Conservation (phyloP, 2,329 filamentous ascomycete species). For the Elsinoe necatrix region DNA sequence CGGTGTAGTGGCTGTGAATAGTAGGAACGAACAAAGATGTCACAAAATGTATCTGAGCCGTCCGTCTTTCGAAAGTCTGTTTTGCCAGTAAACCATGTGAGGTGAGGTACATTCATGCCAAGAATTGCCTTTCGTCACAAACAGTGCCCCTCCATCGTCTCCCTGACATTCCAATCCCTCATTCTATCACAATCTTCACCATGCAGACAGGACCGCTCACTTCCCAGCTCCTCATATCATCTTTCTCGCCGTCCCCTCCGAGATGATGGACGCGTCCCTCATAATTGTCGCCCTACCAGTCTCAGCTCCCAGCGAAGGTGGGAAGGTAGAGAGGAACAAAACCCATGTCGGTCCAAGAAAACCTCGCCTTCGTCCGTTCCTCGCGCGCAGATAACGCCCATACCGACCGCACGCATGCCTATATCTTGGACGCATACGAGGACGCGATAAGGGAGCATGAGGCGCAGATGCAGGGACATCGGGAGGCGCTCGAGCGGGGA, state of each 20-base stretch:
- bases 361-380: constrained; percentile 11
- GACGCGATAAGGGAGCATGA: constrained; percentile 16
- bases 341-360: constrained; percentile 4
- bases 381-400: neutral
- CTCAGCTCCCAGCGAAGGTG: no score
- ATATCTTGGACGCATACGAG: constrained; percentile 17
- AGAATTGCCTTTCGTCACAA: neutral
- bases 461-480: constrained; percentile 11
- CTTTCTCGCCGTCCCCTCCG: no score
- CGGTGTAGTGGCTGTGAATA: neutral
- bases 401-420: constrained; percentile 9
- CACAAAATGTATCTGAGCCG: neutral
- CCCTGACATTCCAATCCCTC: no score
- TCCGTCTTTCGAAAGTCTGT: no score
- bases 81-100: neutral
- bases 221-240: neutral
- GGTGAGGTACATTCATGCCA: neutral
- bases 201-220: no score
- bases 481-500: neutral
- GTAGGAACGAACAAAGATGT: neutral
- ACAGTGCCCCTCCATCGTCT: no score
- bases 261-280: no score
- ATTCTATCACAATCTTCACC: no score
- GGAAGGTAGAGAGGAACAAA: no score
- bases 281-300: no score